phyloP scores from a whole-genome alignment of 306 rosid species.

The Clitoria ternatea region DNA sequence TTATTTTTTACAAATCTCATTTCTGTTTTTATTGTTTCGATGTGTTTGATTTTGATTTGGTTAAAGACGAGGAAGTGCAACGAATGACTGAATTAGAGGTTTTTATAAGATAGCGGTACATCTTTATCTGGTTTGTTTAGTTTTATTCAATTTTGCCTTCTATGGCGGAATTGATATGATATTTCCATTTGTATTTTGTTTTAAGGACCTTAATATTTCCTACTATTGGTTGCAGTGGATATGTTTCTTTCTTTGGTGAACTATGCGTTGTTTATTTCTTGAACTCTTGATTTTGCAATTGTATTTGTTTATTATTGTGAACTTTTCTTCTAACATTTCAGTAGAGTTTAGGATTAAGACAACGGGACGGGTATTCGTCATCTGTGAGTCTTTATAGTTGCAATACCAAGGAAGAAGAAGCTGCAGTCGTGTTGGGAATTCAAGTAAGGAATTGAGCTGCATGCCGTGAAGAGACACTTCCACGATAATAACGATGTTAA shows the following conservation, averaged over 20 bases:
- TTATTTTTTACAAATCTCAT: conserved; percentile 10
- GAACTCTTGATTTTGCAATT: no score
- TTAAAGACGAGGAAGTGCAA: conserved; percentile 16
- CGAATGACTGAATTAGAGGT: not conserved
- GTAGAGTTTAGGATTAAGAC: no score
- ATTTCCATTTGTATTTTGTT: not conserved
- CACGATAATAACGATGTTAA: no score
- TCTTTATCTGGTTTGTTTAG: not conserved
- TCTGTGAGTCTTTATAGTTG: no score
- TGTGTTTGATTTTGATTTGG: conserved; percentile 6
- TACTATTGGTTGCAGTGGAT: not conserved
- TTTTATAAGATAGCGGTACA: not conserved
- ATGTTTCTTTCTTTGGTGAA: not conserved
- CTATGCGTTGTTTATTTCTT: no score
- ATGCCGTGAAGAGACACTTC: no score
- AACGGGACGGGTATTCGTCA: no score
- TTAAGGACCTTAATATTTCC: not conserved
- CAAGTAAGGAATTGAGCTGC: no score
- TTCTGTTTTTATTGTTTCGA: not conserved
- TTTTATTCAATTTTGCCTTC: not conserved
- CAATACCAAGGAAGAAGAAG: no score
- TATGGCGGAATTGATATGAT: not conserved
- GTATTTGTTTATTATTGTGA: no score
- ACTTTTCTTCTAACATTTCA: no score
- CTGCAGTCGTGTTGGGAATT: no score